These are phyloP conservation scores for Byssochlamys sp. DNA, from an alignment of 2,329 filamentous ascomycete species.

Conservation along the genomic window DNA sequence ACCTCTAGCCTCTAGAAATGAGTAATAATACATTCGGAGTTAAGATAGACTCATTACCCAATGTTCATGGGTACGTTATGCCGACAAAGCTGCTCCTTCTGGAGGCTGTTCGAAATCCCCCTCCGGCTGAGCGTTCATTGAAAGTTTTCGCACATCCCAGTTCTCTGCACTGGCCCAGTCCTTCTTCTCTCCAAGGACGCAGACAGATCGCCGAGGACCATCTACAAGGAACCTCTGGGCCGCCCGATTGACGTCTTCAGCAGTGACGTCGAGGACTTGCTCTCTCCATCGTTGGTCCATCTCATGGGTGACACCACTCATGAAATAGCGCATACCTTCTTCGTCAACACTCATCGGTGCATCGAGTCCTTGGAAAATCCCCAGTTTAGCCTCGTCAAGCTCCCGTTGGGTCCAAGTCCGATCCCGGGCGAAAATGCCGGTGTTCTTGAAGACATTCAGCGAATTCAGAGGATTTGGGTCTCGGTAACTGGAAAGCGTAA, in stretches of 20 bases:
- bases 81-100: constrained; percentile 14
- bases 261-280: constrained; percentile 74
- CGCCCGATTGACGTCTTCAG: constrained; percentile 66
- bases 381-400: constrained; percentile 90
- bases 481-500: constrained; percentile 92
- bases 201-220: constrained; percentile 50
- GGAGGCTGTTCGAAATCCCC: constrained; percentile 18
- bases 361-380: constrained; percentile 84
- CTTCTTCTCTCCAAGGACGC: constrained; percentile 75
- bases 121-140: constrained; percentile 44
- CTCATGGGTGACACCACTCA: constrained; percentile 73
- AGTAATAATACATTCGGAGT: background rate
- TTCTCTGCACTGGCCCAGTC: constrained; percentile 58
- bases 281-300: constrained; percentile 82
- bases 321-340: constrained; percentile 77
- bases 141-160: constrained; percentile 70
- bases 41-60: background rate
- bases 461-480: constrained; percentile 91
- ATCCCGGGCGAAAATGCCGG: constrained; percentile 73
- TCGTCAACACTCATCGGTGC: constrained; percentile 77
- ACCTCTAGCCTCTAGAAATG: background rate
- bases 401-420: constrained; percentile 73
- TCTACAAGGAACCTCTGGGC: constrained; percentile 76
- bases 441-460: constrained; percentile 69
- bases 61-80: constrained; percentile 10